A percentile compares a stretch with the other conserved stretches of the same genome.
phyloP scores from a whole-genome alignment of 768 basidiomycete species.

The Leccinum boreale region DNA sequence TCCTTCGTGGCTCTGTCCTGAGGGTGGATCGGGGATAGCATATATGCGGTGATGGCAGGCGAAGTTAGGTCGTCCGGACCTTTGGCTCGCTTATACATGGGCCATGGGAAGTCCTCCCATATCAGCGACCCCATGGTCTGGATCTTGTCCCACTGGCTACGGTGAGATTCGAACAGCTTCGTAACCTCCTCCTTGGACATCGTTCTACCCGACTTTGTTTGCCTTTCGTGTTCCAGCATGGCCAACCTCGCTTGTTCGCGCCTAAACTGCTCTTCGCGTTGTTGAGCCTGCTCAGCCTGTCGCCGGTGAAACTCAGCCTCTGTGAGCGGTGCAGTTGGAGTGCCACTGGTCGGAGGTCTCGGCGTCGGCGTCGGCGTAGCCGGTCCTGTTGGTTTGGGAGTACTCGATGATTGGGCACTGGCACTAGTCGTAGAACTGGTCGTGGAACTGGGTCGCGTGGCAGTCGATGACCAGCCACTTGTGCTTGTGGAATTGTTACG shows the following conservation, averaged over 20 bases:
- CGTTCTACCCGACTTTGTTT: constrained; percentile 40
- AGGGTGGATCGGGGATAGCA: constrained; percentile 55
- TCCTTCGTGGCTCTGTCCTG: constrained; percentile 58
- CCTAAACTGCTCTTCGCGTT: constrained; percentile 68
- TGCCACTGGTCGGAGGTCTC: constrained; percentile 14
- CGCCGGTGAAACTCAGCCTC: constrained; percentile 62
- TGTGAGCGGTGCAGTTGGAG: constrained; percentile 24
- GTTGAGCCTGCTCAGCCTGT: constrained; percentile 58
- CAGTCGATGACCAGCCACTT: constrained; percentile 28
- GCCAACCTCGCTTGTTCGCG: constrained; percentile 64
- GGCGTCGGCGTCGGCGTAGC: constrained; percentile 22
- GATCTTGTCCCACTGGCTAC: constrained; percentile 56
- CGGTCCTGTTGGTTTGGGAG: constrained; percentile 25
- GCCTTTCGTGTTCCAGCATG: constrained; percentile 45
- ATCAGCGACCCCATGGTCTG: constrained; percentile 39
- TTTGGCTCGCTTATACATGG: constrained; percentile 55
- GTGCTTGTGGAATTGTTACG: constrained; percentile 21
- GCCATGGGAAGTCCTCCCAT: constrained; percentile 77
- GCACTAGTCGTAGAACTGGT: constrained; percentile 21
- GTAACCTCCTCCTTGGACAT: constrained; percentile 56
- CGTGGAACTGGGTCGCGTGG: constrained; percentile 29
- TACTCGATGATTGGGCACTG: constrained; percentile 21
- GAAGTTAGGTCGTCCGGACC: constrained; percentile 61
- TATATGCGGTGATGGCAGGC: constrained; percentile 54
- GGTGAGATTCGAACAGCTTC: constrained; percentile 58